phyloP scores from a whole-genome alignment of 2,329 filamentous ascomycete genomes.

The Eurotiales sp. region DNA sequence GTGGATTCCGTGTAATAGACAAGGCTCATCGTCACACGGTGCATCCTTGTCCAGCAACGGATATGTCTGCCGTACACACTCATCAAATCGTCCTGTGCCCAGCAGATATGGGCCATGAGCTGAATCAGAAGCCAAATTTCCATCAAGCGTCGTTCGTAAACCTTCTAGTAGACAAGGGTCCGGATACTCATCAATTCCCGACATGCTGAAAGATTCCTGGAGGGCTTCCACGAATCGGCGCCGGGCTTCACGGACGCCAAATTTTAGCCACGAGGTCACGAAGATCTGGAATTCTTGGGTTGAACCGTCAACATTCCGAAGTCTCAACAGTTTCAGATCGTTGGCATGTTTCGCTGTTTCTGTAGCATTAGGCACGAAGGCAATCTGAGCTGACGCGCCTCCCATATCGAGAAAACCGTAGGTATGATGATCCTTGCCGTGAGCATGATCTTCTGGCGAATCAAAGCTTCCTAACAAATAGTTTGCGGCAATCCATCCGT shows the following conservation, averaged over 20 bases:
- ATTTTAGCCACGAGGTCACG: slow-evolving; percentile 93
- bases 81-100: slow-evolving; percentile 81
- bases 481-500: slow-evolving; percentile 96
- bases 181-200: slow-evolving; percentile 63
- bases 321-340: slow-evolving; percentile 78
- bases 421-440: slow-evolving; percentile 85
- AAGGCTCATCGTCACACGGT: slow-evolving; percentile 77
- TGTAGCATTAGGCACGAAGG: slow-evolving; percentile 90
- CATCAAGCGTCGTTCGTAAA: slow-evolving; percentile 69
- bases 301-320: slow-evolving; percentile 77
- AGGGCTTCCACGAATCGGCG: slow-evolving; percentile 76
- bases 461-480: slow-evolving; percentile 93
- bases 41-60: slow-evolving; percentile 87
- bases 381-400: slow-evolving; percentile 94
- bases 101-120: slow-evolving; percentile 55
- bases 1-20: slow-evolving; percentile 84
- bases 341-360: slow-evolving; percentile 86
- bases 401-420: slow-evolving; percentile 99
- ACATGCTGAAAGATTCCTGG: slow-evolving; percentile 60
- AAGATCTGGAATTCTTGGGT: slow-evolving; percentile 83
- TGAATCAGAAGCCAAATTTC: slow-evolving; percentile 47
- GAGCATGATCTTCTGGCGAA: slow-evolving; percentile 65
- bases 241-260: slow-evolving; percentile 92
- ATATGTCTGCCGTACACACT: slow-evolving; percentile 77
- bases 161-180: slow-evolving; percentile 88